Evolutionary conservation across 1,284 basidiomycete genomes (phyloP).

Genomic region (Xanthoconium separans): DNA sequence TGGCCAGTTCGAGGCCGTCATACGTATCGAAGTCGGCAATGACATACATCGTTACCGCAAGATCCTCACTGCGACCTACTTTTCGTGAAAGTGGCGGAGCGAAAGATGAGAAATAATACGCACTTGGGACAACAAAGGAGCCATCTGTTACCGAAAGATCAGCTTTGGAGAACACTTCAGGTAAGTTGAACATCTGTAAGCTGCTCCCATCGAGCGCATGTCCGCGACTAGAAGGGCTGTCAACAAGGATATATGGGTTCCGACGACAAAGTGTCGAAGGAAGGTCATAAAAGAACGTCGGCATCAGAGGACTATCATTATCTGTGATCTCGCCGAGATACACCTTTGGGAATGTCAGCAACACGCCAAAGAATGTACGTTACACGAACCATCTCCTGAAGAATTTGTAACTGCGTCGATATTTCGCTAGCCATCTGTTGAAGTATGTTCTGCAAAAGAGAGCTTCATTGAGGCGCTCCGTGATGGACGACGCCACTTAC

Average conservation of each 20-base stretch:
- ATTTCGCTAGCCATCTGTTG: constrained; percentile 64
- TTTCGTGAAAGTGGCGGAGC: constrained; percentile 3
- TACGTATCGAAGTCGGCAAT: constrained; percentile 78
- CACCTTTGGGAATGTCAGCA: constrained; percentile 44
- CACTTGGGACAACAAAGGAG: constrained; percentile 29
- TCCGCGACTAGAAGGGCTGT: constrained; percentile 21
- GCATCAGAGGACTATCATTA: constrained; percentile 48
- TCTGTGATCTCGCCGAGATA: constrained; percentile 65
- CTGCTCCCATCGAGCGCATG: constrained; percentile 9
- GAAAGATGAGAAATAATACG: constrained; percentile 4
- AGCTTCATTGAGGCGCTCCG: neutral
- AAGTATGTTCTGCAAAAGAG: constrained; percentile 57
- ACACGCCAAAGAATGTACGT: neutral
- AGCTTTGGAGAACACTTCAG: constrained; percentile 23
- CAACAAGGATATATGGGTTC: constrained; percentile 69
- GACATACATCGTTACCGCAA: constrained; percentile 60
- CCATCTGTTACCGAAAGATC: constrained; percentile 14
- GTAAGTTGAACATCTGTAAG: constrained; percentile 27
- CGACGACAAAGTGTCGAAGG: constrained; percentile 68
- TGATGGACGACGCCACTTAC: constrained; percentile 43
- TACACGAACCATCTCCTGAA: constrained; percentile 66
- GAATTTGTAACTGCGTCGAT: constrained; percentile 57
- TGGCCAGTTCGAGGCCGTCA: constrained; percentile 56
- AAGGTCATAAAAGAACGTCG: constrained; percentile 88
- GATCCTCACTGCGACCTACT: constrained; percentile 33